phyloP scores from a whole-genome alignment of 148 eudicot species.

The Fallopia convolvulus region DNA sequence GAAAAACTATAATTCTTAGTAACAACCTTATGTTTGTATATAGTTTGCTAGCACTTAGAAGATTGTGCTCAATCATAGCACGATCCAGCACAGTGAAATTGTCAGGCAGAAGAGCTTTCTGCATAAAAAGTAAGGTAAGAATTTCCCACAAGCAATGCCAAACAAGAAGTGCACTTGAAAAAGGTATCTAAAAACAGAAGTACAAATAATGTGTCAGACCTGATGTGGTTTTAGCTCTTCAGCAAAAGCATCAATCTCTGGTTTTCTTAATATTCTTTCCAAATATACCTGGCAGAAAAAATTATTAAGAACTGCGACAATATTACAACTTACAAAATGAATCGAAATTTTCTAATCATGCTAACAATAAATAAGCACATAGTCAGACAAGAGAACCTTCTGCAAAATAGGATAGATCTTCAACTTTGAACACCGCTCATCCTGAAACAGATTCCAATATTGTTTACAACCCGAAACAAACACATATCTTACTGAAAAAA shows the following conservation, averaged over 20 bases:
- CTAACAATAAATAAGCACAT: background rate
- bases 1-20: background rate
- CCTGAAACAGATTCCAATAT: conserved; percentile 38
- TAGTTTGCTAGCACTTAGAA: conserved; percentile 94
- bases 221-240: conserved; percentile 96
- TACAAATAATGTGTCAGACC: conserved; percentile 27
- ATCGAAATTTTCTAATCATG: background rate
- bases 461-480: background rate
- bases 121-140: conserved; percentile 21
- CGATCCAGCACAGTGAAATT: conserved; percentile 95
- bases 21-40: conserved; percentile 89
- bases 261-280: conserved; percentile 93
- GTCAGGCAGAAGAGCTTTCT: conserved; percentile 95
- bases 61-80: conserved; percentile 99
- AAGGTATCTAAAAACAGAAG: background rate
- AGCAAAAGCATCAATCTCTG: conserved; percentile 97
- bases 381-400: conserved; percentile 45
- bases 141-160: conserved; percentile 2
- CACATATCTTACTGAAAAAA: conserved; percentile 3
- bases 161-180: background rate
- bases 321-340: background rate
- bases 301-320: background rate
- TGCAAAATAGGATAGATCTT: conserved; percentile 94
- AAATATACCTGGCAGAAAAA: conserved; percentile 58
- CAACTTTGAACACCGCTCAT: conserved; percentile 97